Conservation (phyloP, 768 basidiomycete genomes). For the Gloeophyllum trabeum region DNA sequence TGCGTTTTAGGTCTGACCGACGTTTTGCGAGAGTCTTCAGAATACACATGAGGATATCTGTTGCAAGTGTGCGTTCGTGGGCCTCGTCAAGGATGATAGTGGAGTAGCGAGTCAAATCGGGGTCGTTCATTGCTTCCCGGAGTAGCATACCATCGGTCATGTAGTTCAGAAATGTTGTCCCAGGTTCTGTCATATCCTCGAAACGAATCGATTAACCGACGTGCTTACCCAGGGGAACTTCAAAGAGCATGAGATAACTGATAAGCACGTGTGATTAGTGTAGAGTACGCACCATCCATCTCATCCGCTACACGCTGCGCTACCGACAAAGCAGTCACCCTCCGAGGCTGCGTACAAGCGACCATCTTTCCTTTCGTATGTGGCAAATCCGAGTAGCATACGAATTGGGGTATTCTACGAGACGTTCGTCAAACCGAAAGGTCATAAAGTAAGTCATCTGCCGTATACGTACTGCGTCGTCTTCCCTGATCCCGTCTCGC, state of each 20-base stretch:
- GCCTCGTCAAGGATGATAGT: conserved; percentile 99
- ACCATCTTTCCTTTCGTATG: conserved; percentile 85
- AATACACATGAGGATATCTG: conserved; percentile 97
- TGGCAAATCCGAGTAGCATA: conserved; percentile 86
- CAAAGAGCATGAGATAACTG: conserved; percentile 3
- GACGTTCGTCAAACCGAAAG: not conserved
- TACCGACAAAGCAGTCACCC: conserved; percentile 96
- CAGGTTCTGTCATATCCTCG: conserved; percentile 88
- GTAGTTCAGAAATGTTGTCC: conserved; percentile 94
- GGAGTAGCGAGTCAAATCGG: conserved; percentile 78
- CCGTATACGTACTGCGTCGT: conserved; percentile 69
- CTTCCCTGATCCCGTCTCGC: conserved; percentile 94
- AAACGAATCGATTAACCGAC: conserved; percentile 98
- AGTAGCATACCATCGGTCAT: conserved; percentile 99
- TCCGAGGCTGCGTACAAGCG: conserved; percentile 92
- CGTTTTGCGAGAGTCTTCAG: conserved; percentile 76
- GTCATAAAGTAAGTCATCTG: not conserved
- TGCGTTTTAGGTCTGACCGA: conserved; percentile 87
- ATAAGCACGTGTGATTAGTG: no score
- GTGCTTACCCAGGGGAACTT: conserved; percentile 86
- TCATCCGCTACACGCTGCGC: conserved; percentile 98
- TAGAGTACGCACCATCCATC: conserved; percentile 74
- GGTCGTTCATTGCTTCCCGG: conserved; percentile 98
- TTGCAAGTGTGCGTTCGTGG: conserved; percentile 95
- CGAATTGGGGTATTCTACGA: conserved; percentile 89